Evolutionary conservation across 2,329 filamentous ascomycete genomes (phyloP).

Genomic region (Colletotrichum zoysiae): DNA sequence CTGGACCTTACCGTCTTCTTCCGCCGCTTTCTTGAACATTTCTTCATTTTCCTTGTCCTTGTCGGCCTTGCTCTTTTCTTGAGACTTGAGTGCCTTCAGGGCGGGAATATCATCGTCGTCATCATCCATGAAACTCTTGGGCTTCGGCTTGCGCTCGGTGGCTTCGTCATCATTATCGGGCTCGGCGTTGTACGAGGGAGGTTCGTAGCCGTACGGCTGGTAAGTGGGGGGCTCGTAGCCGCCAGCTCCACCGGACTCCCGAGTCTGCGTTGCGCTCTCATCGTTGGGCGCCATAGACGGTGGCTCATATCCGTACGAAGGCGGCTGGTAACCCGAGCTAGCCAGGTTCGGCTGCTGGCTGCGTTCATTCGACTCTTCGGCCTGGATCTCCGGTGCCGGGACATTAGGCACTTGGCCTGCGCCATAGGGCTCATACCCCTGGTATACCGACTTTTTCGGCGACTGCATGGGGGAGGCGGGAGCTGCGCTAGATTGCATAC

Average conservation of each 20-base stretch:
- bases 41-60: constrained; percentile 86
- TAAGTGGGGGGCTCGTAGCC: constrained; percentile 74
- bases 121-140: constrained; percentile 85
- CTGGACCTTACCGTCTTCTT: constrained; percentile 72
- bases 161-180: constrained; percentile 62
- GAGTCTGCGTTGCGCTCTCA: constrained; percentile 45
- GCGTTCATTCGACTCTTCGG: not conserved
- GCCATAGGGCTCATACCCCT: constrained; percentile 43
- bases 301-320: constrained; percentile 66
- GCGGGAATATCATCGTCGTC: constrained; percentile 78
- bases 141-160: constrained; percentile 71
- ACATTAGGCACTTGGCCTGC: constrained; percentile 17
- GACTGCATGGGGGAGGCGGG: constrained; percentile 24
- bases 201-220: constrained; percentile 70
- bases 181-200: constrained; percentile 68
- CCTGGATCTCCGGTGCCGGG: constrained; percentile 2
- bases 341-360: constrained; percentile 28
- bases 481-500: not conserved
- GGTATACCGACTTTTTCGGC: constrained; percentile 34
- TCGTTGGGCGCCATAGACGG: constrained; percentile 54
- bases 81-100: constrained; percentile 57
- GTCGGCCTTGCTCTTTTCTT: constrained; percentile 72
- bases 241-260: constrained; percentile 51
- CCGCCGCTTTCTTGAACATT: constrained; percentile 86
- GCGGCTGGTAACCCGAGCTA: constrained; percentile 58